These are phyloP conservation scores for Podospora tetraspora DNA, from an alignment of 495 filamentous ascomycete species.

Conservation along the genomic window DNA sequence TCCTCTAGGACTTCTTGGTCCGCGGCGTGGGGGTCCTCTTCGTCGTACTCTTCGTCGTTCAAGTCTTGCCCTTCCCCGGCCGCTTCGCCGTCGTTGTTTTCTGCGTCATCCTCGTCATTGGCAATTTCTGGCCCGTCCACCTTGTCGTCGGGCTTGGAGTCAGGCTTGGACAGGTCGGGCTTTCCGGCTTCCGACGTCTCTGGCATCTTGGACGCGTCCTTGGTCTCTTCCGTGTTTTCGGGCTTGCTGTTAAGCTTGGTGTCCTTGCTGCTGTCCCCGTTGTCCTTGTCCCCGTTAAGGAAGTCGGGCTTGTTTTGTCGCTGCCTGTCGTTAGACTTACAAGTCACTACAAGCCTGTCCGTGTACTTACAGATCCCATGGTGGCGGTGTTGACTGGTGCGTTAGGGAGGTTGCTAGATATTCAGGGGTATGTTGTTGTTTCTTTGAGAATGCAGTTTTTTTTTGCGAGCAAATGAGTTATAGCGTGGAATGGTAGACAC, in stretches of 20 bases:
- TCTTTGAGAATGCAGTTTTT: background rate
- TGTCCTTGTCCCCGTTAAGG: conserved; percentile 18
- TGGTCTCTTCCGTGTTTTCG: background rate
- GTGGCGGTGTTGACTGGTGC: background rate
- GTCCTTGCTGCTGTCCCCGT: conserved; percentile 14
- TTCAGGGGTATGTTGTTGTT: background rate
- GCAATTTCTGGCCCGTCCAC: background rate
- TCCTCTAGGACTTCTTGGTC: conserved; percentile 12
- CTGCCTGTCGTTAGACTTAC: background rate
- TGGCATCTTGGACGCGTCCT: background rate
- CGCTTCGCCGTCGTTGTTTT: conserved; percentile 8
- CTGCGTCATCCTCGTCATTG: conserved; percentile 9
- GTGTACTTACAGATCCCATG: conserved; percentile 27
- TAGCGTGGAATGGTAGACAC: conserved; percentile 13
- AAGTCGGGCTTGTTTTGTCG: conserved; percentile 15
- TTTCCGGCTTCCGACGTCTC: background rate
- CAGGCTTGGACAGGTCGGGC: background rate
- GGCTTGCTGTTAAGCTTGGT: conserved; percentile 1
- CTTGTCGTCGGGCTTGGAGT: background rate
- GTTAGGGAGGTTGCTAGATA: background rate
- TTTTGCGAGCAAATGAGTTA: conserved; percentile 2
- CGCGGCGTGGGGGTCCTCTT: conserved; percentile 7
- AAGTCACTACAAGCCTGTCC: too few relatives aligned
- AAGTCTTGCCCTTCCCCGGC: conserved; percentile 9
- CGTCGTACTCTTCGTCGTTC: conserved; percentile 6